Percentiles rank a stretch among this genome's conserved stretches.
Evolutionary conservation across 257 asterid genomes (phyloP).

Genomic region (Fraxinus cuspidata): DNA sequence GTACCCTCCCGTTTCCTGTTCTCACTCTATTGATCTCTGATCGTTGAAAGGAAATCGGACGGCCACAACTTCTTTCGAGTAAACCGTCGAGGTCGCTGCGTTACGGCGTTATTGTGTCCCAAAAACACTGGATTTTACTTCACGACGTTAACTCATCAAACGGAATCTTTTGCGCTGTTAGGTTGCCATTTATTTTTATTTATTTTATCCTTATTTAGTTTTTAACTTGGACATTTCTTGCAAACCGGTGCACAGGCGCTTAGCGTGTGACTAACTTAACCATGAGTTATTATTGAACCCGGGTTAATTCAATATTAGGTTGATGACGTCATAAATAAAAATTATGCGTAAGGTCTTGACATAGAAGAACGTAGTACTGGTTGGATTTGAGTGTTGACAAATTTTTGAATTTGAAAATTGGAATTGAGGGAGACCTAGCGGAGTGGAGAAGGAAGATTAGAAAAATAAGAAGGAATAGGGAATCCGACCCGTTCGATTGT

Average conservation of each 20-base stretch:
- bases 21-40: constrained; percentile 21
- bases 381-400: not conserved
- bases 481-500: too few relatives aligned
- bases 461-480: too few relatives aligned
- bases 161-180: constrained; percentile 48
- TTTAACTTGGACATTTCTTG: constrained; percentile 36
- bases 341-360: not conserved
- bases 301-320: constrained; percentile 20
- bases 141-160: constrained; percentile 37
- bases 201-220: constrained; percentile 23
- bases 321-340: not conserved
- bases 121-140: constrained; percentile 16
- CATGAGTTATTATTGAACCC: constrained; percentile 19
- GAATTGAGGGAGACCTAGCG: not conserved
- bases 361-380: not conserved
- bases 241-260: constrained; percentile 30
- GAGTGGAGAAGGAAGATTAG: too few relatives aligned
- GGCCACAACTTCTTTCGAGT: constrained; percentile 31
- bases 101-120: constrained; percentile 36
- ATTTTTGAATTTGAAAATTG: not conserved
- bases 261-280: constrained; percentile 34
- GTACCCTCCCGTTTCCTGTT: constrained; percentile 43
- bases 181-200: constrained; percentile 13
- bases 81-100: constrained; percentile 25
- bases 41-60: constrained; percentile 39